Evolutionary conservation across 495 filamentous ascomycete genomes (phyloP), one percentile per base, ranked within the genome.

Genomic region (Astrocystis sublimbata): DNA sequence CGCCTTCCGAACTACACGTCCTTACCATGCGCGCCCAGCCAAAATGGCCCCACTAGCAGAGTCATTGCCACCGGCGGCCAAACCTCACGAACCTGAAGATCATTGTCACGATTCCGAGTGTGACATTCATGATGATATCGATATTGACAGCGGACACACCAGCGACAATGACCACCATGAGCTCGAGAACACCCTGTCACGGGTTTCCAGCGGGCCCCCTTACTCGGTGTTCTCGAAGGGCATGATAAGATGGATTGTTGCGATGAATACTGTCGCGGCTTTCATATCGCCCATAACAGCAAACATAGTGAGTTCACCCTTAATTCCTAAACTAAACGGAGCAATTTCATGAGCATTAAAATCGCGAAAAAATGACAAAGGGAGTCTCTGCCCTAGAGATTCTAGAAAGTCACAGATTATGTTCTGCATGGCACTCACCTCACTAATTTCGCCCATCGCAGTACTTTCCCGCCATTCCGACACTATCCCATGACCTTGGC

Each of bases 261-360:
- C 77, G 63, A 86, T 93, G 75, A 84, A 87, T 41, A 83, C 85
- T 24, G 79, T 80, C 53, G 84, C 84, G 10, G 82, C 84, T 38
- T 88, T 91, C 65, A 84, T 90, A 69, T 91, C 88, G 0, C 89
- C 89, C 2, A 79, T 92, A 52, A 90, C 87, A 0, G 88, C 88
- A 19, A 91, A 89, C 66, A 91, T 92, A 42, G 41, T 43, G 19
- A 6, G 41, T n/a, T n/a, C n/a, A n/a, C n/a, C n/a, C n/a, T n/a
- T 23, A 43, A 17, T n/a, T 23, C 41, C 12, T n/a, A n/a, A n/a
- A n/a, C n/a, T n/a, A n/a, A n/a, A n/a, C n/a, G n/a, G n/a, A n/a
- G n/a, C n/a, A n/a, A n/a, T n/a, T n/a, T n/a, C n/a, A n/a, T n/a
- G n/a, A n/a, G n/a, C n/a, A n/a, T n/a, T n/a, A n/a, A n/a, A n/a